phyloP scores from a whole-genome alignment of 306 rosid genomes.

The Phaseolus lunatus region DNA sequence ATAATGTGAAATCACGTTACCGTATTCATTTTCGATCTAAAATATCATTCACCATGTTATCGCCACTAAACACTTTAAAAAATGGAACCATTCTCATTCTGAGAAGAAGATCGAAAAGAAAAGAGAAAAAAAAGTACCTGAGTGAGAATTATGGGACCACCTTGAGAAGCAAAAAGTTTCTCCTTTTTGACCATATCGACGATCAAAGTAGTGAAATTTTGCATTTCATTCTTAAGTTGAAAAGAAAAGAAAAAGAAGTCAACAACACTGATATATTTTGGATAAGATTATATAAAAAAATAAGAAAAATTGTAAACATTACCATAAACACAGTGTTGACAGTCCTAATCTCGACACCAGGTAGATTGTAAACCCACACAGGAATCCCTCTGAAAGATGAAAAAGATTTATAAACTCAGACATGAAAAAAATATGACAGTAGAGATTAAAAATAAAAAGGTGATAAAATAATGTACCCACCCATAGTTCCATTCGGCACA shows the following conservation, averaged over 20 bases:
- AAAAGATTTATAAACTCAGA: not conserved
- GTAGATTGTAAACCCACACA: constrained; percentile 67
- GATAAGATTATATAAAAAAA: not conserved
- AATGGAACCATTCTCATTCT: too few relatives aligned
- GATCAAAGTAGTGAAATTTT: constrained; percentile 59
- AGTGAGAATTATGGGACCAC: constrained; percentile 61
- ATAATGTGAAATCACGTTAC: constrained; percentile 54
- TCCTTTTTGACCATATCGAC: constrained; percentile 60
- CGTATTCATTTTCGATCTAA: constrained; percentile 68
- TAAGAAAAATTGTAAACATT: not conserved
- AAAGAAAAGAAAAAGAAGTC: too few relatives aligned
- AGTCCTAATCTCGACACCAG: constrained; percentile 58
- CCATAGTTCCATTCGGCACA: constrained; percentile 27
- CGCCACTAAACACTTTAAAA: not conserved
- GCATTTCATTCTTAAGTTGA: constrained; percentile 72
- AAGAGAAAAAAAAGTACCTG: constrained; percentile 45
- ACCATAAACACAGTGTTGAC: constrained; percentile 60
- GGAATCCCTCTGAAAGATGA: constrained; percentile 59
- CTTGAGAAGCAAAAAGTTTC: constrained; percentile 67
- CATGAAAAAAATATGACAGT: not conserved
- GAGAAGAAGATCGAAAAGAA: not conserved
- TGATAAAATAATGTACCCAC: constrained; percentile 47
- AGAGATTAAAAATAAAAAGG: not conserved
- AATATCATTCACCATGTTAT: not conserved
- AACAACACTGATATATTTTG: not conserved